phyloP scores from a whole-genome alignment of 805 yeast genomes.

The Teunomyces pallodes region DNA sequence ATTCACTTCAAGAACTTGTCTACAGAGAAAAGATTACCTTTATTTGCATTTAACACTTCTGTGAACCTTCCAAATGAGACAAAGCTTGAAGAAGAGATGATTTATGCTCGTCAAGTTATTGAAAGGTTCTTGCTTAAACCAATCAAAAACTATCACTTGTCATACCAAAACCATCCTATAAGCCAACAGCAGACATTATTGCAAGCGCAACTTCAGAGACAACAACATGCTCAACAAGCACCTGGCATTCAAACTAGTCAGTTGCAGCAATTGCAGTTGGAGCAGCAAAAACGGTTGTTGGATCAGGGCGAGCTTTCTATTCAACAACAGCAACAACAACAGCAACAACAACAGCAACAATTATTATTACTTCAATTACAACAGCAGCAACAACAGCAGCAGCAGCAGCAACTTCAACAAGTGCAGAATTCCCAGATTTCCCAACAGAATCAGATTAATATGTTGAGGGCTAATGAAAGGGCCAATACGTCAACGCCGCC shows the following conservation, averaged over 20 bases:
- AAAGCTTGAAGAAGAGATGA: slow-evolving; percentile 34
- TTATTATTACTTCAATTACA: slow-evolving; percentile 11
- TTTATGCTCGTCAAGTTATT: slow-evolving; percentile 38
- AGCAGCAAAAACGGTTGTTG: slow-evolving; percentile 20
- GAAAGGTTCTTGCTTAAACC: slow-evolving; percentile 41
- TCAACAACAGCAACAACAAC: slow-evolving; percentile 13
- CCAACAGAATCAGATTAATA: slow-evolving; percentile 24
- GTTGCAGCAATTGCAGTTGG: slow-evolving; percentile 33
- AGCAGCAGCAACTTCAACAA: slow-evolving; percentile 46
- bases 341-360: slow-evolving; percentile 18
- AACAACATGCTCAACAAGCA: slow-evolving; percentile 21
- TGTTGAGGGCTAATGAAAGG: slow-evolving; percentile 32
- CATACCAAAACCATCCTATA: slow-evolving; percentile 43
- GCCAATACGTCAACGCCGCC: slow-evolving; percentile 56
- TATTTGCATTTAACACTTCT: slow-evolving; percentile 47
- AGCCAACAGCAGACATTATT: slow-evolving; percentile 31
- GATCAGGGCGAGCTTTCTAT: slow-evolving; percentile 7
- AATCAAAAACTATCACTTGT: slow-evolving; percentile 43
- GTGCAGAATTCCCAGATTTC: slow-evolving; percentile 19
- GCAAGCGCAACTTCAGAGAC: slow-evolving; percentile 30
- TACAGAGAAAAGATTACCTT: slow-evolving; percentile 32
- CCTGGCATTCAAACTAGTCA: slow-evolving; percentile 14
- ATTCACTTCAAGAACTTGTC: slow-evolving; percentile 34
- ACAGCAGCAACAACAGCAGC: slow-evolving; percentile 38
- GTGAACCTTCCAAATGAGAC: slow-evolving; percentile 26